Percentiles rank a stretch among this genome's conserved stretches.
These are phyloP conservation scores for Lagerstroemia speciosa DNA, from an alignment of 345 rosid species.

Conservation along the genomic window DNA sequence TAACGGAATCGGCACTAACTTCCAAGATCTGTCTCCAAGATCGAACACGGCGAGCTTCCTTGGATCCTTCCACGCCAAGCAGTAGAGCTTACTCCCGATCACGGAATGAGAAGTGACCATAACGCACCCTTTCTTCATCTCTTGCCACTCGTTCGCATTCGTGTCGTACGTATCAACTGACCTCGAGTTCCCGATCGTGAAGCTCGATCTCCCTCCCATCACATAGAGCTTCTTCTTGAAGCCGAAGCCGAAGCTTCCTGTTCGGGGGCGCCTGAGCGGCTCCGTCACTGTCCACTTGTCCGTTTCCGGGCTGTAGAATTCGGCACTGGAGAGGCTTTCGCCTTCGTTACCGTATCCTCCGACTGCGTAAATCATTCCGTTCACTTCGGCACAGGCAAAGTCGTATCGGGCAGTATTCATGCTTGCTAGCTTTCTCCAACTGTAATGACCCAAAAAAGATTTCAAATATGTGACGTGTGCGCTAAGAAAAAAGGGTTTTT, in stretches of 20 bases:
- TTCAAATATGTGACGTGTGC: background rate
- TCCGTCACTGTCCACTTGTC: slow-evolving; percentile 56
- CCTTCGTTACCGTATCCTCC: slow-evolving; percentile 79
- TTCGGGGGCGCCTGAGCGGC: slow-evolving; percentile 70
- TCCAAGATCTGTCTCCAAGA: slow-evolving; percentile 60
- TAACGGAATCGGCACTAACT: slow-evolving; percentile 63
- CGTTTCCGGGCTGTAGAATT: slow-evolving; percentile 60
- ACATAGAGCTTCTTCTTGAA: slow-evolving; percentile 76
- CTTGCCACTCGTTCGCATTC: slow-evolving; percentile 51
- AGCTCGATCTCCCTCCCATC: slow-evolving; percentile 94
- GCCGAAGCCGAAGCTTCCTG: slow-evolving; percentile 77
- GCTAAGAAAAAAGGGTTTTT: too few relatives aligned
- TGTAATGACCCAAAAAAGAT: slow-evolving; percentile 19
- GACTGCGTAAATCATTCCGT: slow-evolving; percentile 69
- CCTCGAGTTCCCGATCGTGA: slow-evolving; percentile 81
- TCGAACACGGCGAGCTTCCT: slow-evolving; percentile 65
- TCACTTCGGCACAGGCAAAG: slow-evolving; percentile 85
- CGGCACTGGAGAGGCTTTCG: slow-evolving; percentile 63
- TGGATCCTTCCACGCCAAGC: slow-evolving; percentile 89
- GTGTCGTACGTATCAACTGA: slow-evolving; percentile 66
- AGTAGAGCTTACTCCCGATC: slow-evolving; percentile 62
- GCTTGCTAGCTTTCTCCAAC: slow-evolving; percentile 73
- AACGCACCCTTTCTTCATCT: slow-evolving; percentile 80
- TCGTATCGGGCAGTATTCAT: slow-evolving; percentile 72
- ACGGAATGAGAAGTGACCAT: slow-evolving; percentile 95